Evolutionary conservation across 768 basidiomycete species (phyloP), one percentile per base, ranked within the genome.

Genomic region (Serendipita sp.): DNA sequence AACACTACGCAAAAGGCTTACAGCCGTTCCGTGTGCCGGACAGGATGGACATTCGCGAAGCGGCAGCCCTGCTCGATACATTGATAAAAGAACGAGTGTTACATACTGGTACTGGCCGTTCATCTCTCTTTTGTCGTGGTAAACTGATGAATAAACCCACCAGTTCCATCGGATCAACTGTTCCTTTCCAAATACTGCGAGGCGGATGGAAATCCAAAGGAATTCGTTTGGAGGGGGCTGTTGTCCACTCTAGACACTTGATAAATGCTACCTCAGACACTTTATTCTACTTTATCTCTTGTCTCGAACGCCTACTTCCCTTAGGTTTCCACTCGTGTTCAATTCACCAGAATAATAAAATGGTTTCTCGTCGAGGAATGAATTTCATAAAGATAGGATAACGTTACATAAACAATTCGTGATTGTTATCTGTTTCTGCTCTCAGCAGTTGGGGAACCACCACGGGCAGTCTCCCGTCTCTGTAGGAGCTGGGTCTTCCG

Each of bases 141-240:
- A n/a, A 44, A 41, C 23, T 64, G 45, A 46, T 35, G 16, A 10
- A 34, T 44, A 15, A 23, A 16, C 13, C 44, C 44, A 44, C 13
- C 67, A 80, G 79, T 63, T 13, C 70, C 74, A 1, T 79, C 75
- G 11, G 91, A 95, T 70, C 85, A 88, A 71, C 68, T 83, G 13
- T 92, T 93, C 75, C 73, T 93, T 70, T 75, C 83, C 8, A 90
- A 89, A 72, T 91, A 88, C 68, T 81, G 82, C 1, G 86, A 90
- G 70, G 81, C 86, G 4, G 80, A 79, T 64, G 91, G 91, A 47
- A 92, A 92, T 72, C 78, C 90, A 11, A 78, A 86, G 66, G 84
- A 86, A 65, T 90, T 94, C 69, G 85, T 89, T 45, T 82, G 81
- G 80, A 82, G 80, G 60, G 85, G 85, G 1, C 69, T 88, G 60